A percentile compares a stretch with the other conserved stretches of the same genome.
These are phyloP conservation scores for Debaryomycetaceae sp. DNA, from an alignment of 1,139 yeast genomes.

Conservation along the genomic window DNA sequence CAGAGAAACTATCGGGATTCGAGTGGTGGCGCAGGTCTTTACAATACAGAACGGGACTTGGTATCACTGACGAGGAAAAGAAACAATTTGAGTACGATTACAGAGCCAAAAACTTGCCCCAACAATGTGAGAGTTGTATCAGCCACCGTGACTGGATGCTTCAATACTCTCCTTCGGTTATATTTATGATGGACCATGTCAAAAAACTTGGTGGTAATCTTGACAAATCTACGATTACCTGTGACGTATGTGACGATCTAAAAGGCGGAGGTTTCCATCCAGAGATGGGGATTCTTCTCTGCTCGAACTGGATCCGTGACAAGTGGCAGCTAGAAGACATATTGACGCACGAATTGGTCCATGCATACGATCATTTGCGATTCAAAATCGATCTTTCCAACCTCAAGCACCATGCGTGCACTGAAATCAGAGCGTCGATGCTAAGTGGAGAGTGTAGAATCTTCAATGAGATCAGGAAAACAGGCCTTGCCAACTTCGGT, in stretches of 20 bases:
- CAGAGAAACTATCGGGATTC: conserved; percentile 45
- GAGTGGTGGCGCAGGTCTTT: conserved; percentile 82
- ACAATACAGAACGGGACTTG: conserved; percentile 71
- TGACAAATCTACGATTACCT: conserved; percentile 51
- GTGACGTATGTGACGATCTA: conserved; percentile 82
- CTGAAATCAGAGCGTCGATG: conserved; percentile 91
- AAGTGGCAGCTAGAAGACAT: conserved; percentile 89
- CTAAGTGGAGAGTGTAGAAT: conserved; percentile 94
- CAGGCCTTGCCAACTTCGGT: conserved; percentile 58
- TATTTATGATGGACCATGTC: conserved; percentile 84
- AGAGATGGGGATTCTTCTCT: conserved; percentile 75
- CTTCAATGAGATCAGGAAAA: conserved; percentile 76
- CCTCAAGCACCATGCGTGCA: conserved; percentile 91
- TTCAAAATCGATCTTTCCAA: conserved; percentile 83
- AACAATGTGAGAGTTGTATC: conserved; percentile 60
- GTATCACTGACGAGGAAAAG: conserved; percentile 52
- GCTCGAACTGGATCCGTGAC: conserved; percentile 78
- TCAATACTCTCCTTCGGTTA: conserved; percentile 77
- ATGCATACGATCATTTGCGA: conserved; percentile 86
- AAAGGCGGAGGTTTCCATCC: conserved; percentile 96
- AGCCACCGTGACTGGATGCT: conserved; percentile 78
- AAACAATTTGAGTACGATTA: conserved; percentile 58
- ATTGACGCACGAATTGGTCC: conserved; percentile 87
- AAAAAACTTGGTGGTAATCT: conserved; percentile 61
- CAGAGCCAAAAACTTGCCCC: conserved; percentile 45